Conservation (phyloP, 1,284 basidiomycete species). For the Puccinia hordei region DNA sequence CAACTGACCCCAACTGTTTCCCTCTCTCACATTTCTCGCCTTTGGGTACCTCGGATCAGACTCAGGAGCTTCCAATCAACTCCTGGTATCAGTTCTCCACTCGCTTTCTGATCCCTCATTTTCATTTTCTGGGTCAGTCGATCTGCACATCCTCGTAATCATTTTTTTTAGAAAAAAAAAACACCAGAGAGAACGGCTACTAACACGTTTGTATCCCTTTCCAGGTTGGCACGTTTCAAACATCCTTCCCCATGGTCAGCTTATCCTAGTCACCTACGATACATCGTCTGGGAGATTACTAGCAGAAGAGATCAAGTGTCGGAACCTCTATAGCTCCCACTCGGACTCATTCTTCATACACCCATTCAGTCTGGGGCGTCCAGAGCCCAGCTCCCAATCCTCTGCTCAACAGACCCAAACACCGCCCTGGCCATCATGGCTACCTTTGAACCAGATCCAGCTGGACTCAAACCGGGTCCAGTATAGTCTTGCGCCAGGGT, state of each 20-base stretch:
- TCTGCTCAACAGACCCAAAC: neutral
- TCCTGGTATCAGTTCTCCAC: constrained; percentile 31
- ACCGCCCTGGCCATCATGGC: constrained; percentile 14
- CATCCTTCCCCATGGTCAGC: neutral
- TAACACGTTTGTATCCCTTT: neutral
- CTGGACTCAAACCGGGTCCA: constrained; percentile 4
- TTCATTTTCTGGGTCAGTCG: constrained; percentile 23
- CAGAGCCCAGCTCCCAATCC: neutral
- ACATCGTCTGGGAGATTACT: constrained; percentile 10
- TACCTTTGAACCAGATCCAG: neutral
- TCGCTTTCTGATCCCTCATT: constrained; percentile 20
- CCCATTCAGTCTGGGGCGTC: neutral
- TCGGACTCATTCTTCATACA: constrained; percentile 10
- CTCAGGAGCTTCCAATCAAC: neutral
- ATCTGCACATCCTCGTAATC: neutral
- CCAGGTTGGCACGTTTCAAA: constrained; percentile 40
- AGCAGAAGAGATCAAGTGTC: constrained; percentile 35
- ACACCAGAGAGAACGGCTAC: neutral
- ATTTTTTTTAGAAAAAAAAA: neutral
- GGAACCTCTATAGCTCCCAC: neutral
- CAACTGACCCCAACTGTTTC: constrained; percentile 1
- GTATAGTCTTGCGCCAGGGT: constrained; percentile 11
- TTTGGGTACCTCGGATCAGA: neutral
- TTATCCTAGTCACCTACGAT: constrained; percentile 39
- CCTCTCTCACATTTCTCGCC: constrained; percentile 10